Evolutionary conservation across 495 filamentous ascomycete genomes (phyloP).

Genomic region (Delitschia confertaspora): DNA sequence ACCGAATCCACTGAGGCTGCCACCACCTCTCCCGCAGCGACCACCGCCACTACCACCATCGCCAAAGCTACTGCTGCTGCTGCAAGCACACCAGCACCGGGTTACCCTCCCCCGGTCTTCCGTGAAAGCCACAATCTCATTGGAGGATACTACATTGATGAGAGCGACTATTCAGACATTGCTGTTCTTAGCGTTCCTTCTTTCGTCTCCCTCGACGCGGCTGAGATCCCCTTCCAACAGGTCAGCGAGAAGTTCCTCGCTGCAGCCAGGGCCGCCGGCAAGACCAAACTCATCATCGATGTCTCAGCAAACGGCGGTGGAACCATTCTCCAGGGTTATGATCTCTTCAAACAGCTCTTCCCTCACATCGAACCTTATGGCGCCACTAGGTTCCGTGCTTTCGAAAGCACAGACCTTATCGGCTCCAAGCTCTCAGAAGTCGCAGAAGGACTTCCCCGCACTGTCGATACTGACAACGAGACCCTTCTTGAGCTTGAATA

Average conservation of each 20-base stretch:
- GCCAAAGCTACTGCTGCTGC: slow-evolving; percentile 1
- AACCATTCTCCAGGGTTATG: slow-evolving; percentile 34
- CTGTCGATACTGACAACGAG: slow-evolving; percentile 8
- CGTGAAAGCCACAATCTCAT: slow-evolving; percentile 34
- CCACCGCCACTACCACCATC: slow-evolving; percentile 5
- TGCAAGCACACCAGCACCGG: slow-evolving; percentile 30
- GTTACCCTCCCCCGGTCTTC: slow-evolving; percentile 45
- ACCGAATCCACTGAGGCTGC: neutral
- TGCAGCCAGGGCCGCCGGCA: slow-evolving; percentile 32
- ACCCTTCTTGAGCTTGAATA: slow-evolving; percentile 13
- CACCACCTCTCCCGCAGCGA: neutral
- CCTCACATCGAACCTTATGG: slow-evolving; percentile 39
- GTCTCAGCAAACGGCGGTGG: slow-evolving; percentile 33
- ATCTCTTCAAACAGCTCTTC: slow-evolving; percentile 40
- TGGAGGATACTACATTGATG: slow-evolving; percentile 42
- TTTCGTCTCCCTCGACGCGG: slow-evolving; percentile 20
- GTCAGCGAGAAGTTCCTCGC: slow-evolving; percentile 37
- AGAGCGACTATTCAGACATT: slow-evolving; percentile 39
- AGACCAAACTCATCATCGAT: slow-evolving; percentile 34
- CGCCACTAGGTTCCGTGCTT: slow-evolving; percentile 39
- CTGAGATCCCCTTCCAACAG: slow-evolving; percentile 34
- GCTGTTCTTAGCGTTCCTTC: slow-evolving; percentile 38
- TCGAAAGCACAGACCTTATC: slow-evolving; percentile 39
- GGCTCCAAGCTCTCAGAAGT: slow-evolving; percentile 38
- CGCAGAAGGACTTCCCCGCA: slow-evolving; percentile 13